These are phyloP conservation scores for Penicillium sp. DNA, from an alignment of 2,329 filamentous ascomycete species.

Conservation along the genomic window DNA sequence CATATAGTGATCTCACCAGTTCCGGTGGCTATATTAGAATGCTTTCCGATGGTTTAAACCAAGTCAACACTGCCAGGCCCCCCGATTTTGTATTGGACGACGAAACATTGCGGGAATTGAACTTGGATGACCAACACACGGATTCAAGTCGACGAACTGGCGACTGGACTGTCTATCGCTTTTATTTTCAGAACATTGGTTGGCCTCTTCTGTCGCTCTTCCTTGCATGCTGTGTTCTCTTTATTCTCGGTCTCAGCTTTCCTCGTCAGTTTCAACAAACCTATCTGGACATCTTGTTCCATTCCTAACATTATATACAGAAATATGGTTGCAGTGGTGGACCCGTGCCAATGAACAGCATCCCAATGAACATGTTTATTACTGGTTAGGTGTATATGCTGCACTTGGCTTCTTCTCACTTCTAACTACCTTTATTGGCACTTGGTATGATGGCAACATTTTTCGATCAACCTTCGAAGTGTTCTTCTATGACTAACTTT, in stretches of 20 bases:
- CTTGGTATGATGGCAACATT: conserved; percentile 9
- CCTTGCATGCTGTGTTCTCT: conserved; percentile 18
- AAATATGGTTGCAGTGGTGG: conserved; percentile 32
- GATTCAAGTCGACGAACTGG: conserved; percentile 30
- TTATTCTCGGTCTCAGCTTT: conserved; percentile 29
- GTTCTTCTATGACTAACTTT: background rate
- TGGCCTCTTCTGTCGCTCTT: conserved; percentile 18
- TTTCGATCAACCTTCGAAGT: background rate
- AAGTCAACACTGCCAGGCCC: conserved; percentile 1
- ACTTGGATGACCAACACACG: conserved; percentile 15
- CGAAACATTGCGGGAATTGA: conserved; percentile 25
- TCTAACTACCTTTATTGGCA: conserved; percentile 12
- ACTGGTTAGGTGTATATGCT: conserved; percentile 27
- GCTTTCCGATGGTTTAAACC: background rate
- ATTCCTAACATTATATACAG: conserved; percentile 5
- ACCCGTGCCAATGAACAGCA: conserved; percentile 21
- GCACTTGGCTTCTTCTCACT: conserved; percentile 22
- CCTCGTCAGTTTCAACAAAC: conserved; percentile 19
- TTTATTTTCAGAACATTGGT: conserved; percentile 31
- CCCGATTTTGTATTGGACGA: conserved; percentile 18
- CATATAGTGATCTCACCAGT: conserved; percentile 25
- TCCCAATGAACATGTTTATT: conserved; percentile 23
- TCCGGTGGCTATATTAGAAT: conserved; percentile 20
- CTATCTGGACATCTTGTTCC: background rate
- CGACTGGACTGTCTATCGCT: conserved; percentile 36